Evolutionary conservation across 2,329 filamentous ascomycete species (phyloP), one percentile per base, ranked within the genome.

Genomic region (Botrytis paeoniae): DNA sequence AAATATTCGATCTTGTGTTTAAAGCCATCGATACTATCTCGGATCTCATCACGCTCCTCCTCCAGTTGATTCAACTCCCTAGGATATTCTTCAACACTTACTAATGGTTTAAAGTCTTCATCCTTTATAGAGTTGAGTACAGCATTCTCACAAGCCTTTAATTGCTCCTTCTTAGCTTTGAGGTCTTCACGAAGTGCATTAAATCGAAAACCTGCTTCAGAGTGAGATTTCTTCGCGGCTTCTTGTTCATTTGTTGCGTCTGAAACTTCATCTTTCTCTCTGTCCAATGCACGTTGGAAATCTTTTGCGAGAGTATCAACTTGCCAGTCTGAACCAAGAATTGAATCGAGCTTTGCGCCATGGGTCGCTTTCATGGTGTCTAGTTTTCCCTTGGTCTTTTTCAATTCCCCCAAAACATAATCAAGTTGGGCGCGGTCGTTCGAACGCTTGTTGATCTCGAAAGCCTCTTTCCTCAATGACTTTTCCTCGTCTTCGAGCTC

Each of bases 361-460:
- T 97, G 93, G 0, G 93, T 93, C 65, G 85, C 89, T 75, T 85
- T 89, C 84, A 98, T 89, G 0, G 93, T 96, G 14, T 94, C 88
- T 3, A 98, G 85, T 75, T 92, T 92, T 48, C 89, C 88, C 80
- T 92, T 89, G 72, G 91, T 89, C 76, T 94, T 91, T 75, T 89
- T 88, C 41, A 94, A 82, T 79, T 97, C 93, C 77, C 94, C 95
- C 79, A 92, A 94, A 48, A 95, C 87, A 77, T 93, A 90, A 73
- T 97, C 93, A 18, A 99, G 86, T 78, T 93, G 91, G 20, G 95
- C 96, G 54, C 94, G 88, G 75, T 97, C 94, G 6, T 91, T 90
- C 9, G 94, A 94, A 73, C 93, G 88, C 73, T 91, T 90, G 3
- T 93, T 97, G 73, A 92, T 93, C 78, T 97, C 92, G 14, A 94